Evolutionary conservation across 805 yeast species (phyloP), one percentile per base, ranked within the genome.

Genomic region (Lipomyces kockii): DNA sequence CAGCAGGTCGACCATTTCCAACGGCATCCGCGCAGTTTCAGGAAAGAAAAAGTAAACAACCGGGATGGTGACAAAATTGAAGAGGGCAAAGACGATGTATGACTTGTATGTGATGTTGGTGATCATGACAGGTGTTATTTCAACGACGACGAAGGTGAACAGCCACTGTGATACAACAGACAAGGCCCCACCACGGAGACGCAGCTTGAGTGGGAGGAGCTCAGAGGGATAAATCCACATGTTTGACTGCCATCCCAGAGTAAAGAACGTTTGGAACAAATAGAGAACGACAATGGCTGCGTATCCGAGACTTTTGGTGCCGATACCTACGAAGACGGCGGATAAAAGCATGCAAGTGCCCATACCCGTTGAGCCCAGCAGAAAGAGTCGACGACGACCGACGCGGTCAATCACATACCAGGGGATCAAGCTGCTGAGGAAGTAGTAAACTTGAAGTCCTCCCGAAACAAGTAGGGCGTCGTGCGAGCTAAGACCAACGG

Each of bases 351-450:
- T 59, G 65, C 68, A 78, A 56, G 78, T 67, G 68, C 83, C 86
- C 79, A 83, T 86, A 66, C 87, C 86, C 49, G 74, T 51, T 22
- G 85, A 83, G 75, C 87, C 87, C 53, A 79, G 75, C 69, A 87
- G 66, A 77, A 84, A 83, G 63, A 87, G 76, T 29, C 84, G 83
- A 78, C 93, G 85, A 83, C 95, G 86, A 74, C 93, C 94, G 49
- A 88, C 51, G 17, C 64, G 60, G 34, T 66, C 70, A 34, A 66
- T 62, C 3, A 62, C 57, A 54, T 58, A 65, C 69, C 69, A 65
- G 11, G 66, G 66, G 53, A 65, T 65, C 25, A 65, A 39, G 14
- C 60, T 58, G 17, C 63, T 58, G 27, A 62, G 51, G 32, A 65
- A 65, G 63, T 62, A 65, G 32, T 25, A 65, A 14, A 65, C 59